Evolutionary conservation across 2,329 filamentous ascomycete species (phyloP).

Genomic region (Fusarium pilosicola): DNA sequence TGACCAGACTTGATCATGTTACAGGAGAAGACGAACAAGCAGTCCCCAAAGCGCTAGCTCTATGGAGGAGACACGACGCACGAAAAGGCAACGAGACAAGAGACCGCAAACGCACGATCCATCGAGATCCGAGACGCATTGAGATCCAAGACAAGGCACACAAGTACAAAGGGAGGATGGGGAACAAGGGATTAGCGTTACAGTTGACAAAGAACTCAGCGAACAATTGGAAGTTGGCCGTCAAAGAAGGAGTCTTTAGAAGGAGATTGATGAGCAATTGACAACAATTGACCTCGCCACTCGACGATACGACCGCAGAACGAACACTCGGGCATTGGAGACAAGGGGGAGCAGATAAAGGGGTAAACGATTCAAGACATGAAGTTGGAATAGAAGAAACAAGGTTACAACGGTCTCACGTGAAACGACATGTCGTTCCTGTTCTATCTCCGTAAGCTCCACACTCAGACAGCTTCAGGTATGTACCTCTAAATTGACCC

Average conservation of each 20-base stretch:
- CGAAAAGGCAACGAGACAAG: neutral
- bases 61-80: neutral
- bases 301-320: neutral
- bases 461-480: neutral
- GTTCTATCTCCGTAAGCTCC: neutral
- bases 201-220: neutral
- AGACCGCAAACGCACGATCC: neutral
- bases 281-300: neutral
- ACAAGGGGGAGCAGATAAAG: fast-evolving
- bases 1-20: neutral
- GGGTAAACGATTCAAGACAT: neutral
- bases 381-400: neutral
- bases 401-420: conserved; percentile 13
- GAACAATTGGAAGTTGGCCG: neutral
- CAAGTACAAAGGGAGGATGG: too few relatives aligned
- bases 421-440: neutral
- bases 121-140: neutral
- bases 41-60: neutral
- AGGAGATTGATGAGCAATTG: neutral
- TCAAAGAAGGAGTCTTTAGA: neutral
- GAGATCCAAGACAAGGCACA: too few relatives aligned
- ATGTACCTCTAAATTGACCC: neutral
- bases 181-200: fast-evolving
- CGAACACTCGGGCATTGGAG: neutral
- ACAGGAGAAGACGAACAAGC: neutral